Evolutionary conservation across 2,329 filamentous ascomycete species (phyloP).

Genomic region (Sporothrix curviconia): DNA sequence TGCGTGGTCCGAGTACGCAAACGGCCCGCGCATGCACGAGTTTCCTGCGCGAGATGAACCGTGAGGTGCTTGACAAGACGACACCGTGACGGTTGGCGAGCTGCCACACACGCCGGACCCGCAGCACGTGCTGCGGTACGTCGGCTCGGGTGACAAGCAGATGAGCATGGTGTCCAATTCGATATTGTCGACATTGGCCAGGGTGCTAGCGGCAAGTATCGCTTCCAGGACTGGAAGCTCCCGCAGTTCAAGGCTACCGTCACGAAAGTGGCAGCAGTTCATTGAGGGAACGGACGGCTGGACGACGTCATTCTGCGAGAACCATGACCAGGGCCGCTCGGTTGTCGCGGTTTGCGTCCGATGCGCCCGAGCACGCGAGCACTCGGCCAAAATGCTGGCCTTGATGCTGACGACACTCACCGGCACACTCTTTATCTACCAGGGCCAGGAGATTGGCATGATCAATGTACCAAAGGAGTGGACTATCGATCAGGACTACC

Average conservation of each 20-base stretch:
- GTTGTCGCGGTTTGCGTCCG: slow-evolving; percentile 46
- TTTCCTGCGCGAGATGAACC: slow-evolving; percentile 61
- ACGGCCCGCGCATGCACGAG: slow-evolving; percentile 63
- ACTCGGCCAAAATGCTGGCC: slow-evolving; percentile 47
- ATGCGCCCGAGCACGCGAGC: slow-evolving; percentile 34
- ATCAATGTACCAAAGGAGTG: slow-evolving; percentile 44
- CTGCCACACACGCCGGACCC: slow-evolving; percentile 56
- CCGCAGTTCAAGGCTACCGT: slow-evolving; percentile 38
- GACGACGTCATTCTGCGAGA: slow-evolving; percentile 57
- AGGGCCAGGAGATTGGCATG: slow-evolving; percentile 57
- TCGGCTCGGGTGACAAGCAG: slow-evolving; percentile 51
- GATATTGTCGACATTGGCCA: slow-evolving; percentile 57
- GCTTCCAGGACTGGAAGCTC: slow-evolving; percentile 44
- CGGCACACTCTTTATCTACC: slow-evolving; percentile 53
- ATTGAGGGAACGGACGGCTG: slow-evolving; percentile 48
- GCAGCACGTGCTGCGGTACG: slow-evolving; percentile 51
- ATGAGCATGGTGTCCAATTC: slow-evolving; percentile 64
- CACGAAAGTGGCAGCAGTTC: slow-evolving; percentile 43
- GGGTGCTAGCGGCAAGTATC: slow-evolving; percentile 42
- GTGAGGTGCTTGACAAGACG: slow-evolving; percentile 48
- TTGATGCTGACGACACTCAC: slow-evolving; percentile 41
- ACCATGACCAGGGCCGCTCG: slow-evolving; percentile 55
- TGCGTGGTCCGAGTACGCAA: slow-evolving; percentile 52
- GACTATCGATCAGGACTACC: slow-evolving; percentile 38
- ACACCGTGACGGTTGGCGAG: slow-evolving; percentile 66